Evolutionary conservation across 2,329 filamentous ascomycete species (phyloP).

Genomic region (Pyricularia sp.): DNA sequence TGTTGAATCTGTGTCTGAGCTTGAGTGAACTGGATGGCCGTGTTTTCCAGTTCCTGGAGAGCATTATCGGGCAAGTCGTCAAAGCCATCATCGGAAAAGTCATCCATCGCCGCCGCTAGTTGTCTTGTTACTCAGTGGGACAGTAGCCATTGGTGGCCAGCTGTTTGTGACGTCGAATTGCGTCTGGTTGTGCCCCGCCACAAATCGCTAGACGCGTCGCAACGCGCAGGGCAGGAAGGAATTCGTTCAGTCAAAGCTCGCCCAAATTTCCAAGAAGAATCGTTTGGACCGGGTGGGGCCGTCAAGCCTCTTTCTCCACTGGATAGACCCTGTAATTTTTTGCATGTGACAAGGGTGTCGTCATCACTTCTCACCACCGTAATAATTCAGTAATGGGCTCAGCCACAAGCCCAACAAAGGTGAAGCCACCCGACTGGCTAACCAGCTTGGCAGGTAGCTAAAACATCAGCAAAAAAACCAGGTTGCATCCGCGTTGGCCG

Average conservation of each 20-base stretch:
- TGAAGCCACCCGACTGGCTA: not conserved
- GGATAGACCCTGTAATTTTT: not conserved
- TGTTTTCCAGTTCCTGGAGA: slow-evolving; percentile 49
- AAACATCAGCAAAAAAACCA: not conserved
- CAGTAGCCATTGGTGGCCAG: not conserved
- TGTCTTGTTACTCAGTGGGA: not conserved
- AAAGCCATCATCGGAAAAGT: slow-evolving; percentile 51
- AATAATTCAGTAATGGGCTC: not conserved
- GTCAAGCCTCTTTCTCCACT: not conserved
- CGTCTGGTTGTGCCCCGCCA: not conserved
- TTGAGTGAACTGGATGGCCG: slow-evolving; percentile 49
- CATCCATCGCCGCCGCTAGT: slow-evolving; percentile 28
- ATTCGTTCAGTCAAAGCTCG: not conserved
- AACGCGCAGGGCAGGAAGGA: not conserved
- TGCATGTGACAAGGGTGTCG: not conserved
- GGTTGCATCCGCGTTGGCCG: not conserved
- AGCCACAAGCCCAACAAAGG: slow-evolving; percentile 1
- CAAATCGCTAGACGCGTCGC: not conserved
- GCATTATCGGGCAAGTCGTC: slow-evolving; percentile 44
- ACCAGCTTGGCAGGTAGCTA: not conserved
- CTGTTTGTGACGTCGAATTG: not conserved
- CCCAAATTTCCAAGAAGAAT: not conserved
- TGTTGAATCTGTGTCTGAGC: slow-evolving; percentile 21
- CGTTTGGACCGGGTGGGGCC: not conserved
- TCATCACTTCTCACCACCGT: not conserved